Evolutionary conservation across 176 grass and related monocot species (phyloP).

Genomic region (Aegilops sharonensis): DNA sequence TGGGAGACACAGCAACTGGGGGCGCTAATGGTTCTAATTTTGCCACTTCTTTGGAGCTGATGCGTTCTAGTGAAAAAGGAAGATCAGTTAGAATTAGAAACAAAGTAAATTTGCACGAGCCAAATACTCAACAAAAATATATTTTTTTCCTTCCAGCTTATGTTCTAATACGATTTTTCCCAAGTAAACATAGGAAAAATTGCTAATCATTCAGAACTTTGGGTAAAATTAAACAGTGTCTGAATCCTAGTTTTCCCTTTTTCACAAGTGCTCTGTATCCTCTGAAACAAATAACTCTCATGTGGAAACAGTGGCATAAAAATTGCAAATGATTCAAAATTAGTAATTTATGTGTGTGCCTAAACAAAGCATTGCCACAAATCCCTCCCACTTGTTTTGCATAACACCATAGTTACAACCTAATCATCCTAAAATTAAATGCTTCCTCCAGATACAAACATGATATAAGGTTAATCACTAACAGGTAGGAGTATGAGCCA

Average conservation of each 20-base stretch:
- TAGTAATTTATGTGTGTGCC: no score
- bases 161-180: not conserved
- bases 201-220: not conserved
- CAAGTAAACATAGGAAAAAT: not conserved
- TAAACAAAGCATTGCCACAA: no score
- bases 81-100: constrained; percentile 36
- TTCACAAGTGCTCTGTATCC: not conserved
- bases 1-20: constrained; percentile 3
- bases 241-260: not conserved
- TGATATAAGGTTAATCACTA: not conserved
- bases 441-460: not conserved
- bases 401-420: not conserved
- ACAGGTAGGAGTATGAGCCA: not conserved
- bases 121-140: not conserved
- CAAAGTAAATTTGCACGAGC: not conserved
- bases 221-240: not conserved
- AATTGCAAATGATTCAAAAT: not conserved
- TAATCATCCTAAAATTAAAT: not conserved
- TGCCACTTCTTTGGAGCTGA: constrained; percentile 7
- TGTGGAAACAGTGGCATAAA: not conserved
- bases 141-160: not conserved
- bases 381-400: not conserved
- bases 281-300: not conserved
- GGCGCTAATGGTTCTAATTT: constrained; percentile 11
- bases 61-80: constrained; percentile 27